Conservation (phyloP, 257 asterid genomes). For the Petunia secreta region DNA sequence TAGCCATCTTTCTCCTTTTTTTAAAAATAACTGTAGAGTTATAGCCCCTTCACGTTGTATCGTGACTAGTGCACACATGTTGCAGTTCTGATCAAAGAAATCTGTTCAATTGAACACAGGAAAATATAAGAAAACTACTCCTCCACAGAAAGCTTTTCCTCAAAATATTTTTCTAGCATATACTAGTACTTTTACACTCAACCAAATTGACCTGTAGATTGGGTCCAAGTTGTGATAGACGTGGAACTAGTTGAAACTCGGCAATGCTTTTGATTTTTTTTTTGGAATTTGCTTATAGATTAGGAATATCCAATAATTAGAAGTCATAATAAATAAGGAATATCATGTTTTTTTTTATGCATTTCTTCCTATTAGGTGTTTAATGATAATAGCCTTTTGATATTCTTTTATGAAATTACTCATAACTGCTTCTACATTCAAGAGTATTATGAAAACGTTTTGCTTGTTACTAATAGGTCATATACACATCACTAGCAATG, state of each 20-base stretch:
- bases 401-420: not conserved
- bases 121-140: not conserved
- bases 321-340: not conserved
- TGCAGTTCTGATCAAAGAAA: not conserved
- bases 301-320: not conserved
- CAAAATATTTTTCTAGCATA: not conserved
- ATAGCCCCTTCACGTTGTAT: not conserved
- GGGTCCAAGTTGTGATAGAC: constrained; percentile 14
- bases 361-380: constrained; percentile 16
- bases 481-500: not conserved
- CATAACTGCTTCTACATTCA: not conserved
- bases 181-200: not conserved
- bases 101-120: not conserved
- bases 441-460: not conserved
- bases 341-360: not conserved
- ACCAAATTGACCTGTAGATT: not conserved
- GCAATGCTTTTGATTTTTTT: not conserved
- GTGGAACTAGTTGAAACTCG: not conserved
- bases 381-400: not conserved
- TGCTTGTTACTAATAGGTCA: constrained; percentile 3
- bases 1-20: not conserved
- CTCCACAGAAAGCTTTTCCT: not conserved
- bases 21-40: not conserved
- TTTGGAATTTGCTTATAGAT: not conserved
- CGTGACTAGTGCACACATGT: not conserved